Conservation (phyloP, 2,329 filamentous ascomycete genomes). For the Elsinoe batatas region DNA sequence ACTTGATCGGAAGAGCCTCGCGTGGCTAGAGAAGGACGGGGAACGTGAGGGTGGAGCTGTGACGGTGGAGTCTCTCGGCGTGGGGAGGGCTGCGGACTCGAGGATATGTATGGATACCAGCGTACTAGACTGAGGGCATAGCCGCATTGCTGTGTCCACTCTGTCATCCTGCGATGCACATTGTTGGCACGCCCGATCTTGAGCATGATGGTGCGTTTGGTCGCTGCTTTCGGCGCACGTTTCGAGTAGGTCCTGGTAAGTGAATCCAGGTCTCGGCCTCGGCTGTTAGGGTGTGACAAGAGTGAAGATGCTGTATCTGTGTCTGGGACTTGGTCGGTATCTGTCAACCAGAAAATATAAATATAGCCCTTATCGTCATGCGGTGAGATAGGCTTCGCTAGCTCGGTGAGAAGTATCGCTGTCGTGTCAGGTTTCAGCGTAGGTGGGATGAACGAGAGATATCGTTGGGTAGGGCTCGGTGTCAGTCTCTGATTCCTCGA, state of each 20-base stretch:
- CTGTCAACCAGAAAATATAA: constrained; percentile 97
- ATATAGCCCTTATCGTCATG: constrained; percentile 82
- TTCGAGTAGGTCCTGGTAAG: constrained; percentile 20
- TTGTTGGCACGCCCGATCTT: constrained; percentile 65
- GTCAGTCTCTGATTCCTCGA: constrained; percentile 14
- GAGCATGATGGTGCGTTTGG: constrained; percentile 51
- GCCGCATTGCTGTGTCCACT: constrained; percentile 89
- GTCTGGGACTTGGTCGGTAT: constrained; percentile 48
- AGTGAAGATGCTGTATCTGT: constrained; percentile 27
- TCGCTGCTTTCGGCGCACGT: constrained; percentile 8
- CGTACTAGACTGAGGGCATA: constrained; percentile 79
- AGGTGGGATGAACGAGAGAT: constrained; percentile 60
- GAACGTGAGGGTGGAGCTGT: constrained; percentile 23
- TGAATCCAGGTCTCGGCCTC: neutral
- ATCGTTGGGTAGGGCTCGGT: constrained; percentile 22
- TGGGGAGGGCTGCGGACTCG: constrained; percentile 20
- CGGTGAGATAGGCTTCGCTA: constrained; percentile 63
- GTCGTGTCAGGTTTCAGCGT: constrained; percentile 57
- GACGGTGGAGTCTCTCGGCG: constrained; percentile 16
- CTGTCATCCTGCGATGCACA: constrained; percentile 79
- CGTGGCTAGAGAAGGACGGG: constrained; percentile 18
- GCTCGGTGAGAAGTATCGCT: constrained; percentile 62
- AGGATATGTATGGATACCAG: constrained; percentile 71
- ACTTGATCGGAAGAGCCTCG: constrained; percentile 22
- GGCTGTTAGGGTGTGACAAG: constrained; percentile 18